Evolutionary conservation across 208 protist genomes (phyloP), one percentile per base, ranked within the genome.

Genomic region (Paratrypanosoma confusum): DNA sequence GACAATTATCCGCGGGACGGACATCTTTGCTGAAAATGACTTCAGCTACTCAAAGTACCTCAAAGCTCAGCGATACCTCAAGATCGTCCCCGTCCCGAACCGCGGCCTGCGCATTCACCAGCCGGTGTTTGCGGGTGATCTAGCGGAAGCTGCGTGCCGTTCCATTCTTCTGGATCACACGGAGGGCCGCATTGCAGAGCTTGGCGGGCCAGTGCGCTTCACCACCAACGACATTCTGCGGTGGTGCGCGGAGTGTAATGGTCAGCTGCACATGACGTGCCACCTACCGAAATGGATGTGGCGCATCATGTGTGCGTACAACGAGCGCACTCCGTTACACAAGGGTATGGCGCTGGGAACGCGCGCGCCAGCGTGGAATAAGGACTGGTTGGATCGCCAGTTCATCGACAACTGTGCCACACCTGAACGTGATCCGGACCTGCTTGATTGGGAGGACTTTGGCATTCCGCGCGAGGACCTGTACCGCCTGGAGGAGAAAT

Each of bases 381-480:
- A 80, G 50, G 83, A 89, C 41, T 92, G 83, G 80, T 57, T 92
- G 40, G 76, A 92, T 7, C 62, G 83, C 1, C 83, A 92, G 65
- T 92, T 77, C 44, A 75, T 89, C 42, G 79, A 92, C 53, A 89
- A 89, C 69, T 83, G 72, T 44, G 83, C 83, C 16, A 87, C 67
- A 42, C 83, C 83, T 5, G 79, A 92, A 59, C 79, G 79, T 36
- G 83, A 92, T 50, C 83, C 83, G 1, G 76, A 92, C 25, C 38
- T 92, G 67, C 57, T 92, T 1, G 83, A 92, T 55, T 92, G 83
- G 83, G 83, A 92, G 59, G 83, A 92, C 61, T 86, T 92, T 65
- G 83, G 83, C 39, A 92, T 92, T 39, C 79, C 79, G 1, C 78
- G 72, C 28, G 83, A 92, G 65, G 83, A 92, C 39, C 61, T 92